Conservation (phyloP, 169 alveolate species). For the Hepatocystis sp. region DNA sequence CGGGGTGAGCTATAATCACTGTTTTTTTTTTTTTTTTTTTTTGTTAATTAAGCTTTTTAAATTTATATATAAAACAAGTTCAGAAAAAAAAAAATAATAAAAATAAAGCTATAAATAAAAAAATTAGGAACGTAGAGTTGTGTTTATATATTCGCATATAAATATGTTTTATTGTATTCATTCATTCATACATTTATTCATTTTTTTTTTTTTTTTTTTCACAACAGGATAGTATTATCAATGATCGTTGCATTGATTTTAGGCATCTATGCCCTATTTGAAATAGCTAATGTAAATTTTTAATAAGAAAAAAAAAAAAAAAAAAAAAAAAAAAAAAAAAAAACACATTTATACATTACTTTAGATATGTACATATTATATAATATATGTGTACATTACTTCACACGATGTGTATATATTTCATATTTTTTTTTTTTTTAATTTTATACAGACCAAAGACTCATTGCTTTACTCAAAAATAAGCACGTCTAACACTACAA, state of each 20-base stretch:
- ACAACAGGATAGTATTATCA: conserved; percentile 44
- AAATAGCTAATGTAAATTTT: conserved; percentile 22
- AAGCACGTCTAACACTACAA: conserved; percentile 36
- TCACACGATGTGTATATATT: too few species aligned
- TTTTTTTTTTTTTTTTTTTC: conserved; percentile 2
- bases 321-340: not conserved
- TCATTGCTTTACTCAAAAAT: conserved; percentile 59
- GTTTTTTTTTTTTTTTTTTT: too few species aligned
- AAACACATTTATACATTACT: not conserved
- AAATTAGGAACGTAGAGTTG: not conserved
- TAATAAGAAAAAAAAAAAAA: not conserved
- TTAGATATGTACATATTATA: not conserved
- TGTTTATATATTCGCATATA: not conserved
- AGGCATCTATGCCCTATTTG: conserved; percentile 50
- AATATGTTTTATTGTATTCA: not conserved
- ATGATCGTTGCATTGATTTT: conserved; percentile 23
- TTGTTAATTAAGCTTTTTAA: too few species aligned
- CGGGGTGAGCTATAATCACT: too few species aligned
- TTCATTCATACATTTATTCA: not conserved
- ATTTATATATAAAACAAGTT: too few species aligned
- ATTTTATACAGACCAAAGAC: conserved; percentile 47
- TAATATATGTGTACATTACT: not conserved
- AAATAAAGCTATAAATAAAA: too few species aligned
- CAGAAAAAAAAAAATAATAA: too few species aligned
- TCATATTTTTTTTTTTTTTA: not conserved